Conservation (phyloP, 176 grass and related monocot species). For the Oropetium thomaeum region DNA sequence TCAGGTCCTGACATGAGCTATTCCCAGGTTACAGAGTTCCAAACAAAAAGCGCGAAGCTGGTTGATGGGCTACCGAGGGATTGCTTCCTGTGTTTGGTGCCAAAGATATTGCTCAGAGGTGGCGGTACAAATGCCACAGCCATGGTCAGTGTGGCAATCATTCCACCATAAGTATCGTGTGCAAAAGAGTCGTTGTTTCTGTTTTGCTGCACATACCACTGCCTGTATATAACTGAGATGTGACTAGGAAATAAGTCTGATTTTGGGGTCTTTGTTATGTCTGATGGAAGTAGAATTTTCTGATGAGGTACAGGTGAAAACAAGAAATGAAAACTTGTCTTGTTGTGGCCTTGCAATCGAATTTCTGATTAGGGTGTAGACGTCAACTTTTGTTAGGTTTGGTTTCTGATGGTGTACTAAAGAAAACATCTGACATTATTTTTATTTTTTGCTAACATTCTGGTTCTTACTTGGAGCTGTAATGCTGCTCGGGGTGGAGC, state of each 20-base stretch:
- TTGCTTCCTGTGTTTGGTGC: background rate
- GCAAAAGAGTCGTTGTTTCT: background rate
- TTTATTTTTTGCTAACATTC: background rate
- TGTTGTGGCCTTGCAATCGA: background rate
- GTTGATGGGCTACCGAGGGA: background rate
- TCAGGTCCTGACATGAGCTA: background rate
- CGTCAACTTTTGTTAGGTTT: too few species aligned
- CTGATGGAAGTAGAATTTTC: too few species aligned
- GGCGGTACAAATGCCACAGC: background rate
- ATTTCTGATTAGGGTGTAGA: background rate
- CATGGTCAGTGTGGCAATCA: conserved; percentile 1
- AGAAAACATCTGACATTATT: background rate
- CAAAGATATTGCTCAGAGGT: background rate
- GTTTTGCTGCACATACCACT: background rate
- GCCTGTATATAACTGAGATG: background rate
- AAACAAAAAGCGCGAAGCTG: background rate
- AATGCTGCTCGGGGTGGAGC: too few species aligned
- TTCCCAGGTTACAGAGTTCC: background rate
- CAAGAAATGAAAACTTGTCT: background rate
- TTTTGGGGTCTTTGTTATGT: background rate
- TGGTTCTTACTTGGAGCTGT: too few species aligned
- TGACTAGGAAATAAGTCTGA: background rate
- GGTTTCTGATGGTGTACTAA: background rate
- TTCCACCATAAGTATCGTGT: background rate
- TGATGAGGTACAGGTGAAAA: background rate